Base-by-base conservation (phyloP, 495 filamentous ascomycete genomes). In the Melanomma pulvis-pyrius region DNA sequence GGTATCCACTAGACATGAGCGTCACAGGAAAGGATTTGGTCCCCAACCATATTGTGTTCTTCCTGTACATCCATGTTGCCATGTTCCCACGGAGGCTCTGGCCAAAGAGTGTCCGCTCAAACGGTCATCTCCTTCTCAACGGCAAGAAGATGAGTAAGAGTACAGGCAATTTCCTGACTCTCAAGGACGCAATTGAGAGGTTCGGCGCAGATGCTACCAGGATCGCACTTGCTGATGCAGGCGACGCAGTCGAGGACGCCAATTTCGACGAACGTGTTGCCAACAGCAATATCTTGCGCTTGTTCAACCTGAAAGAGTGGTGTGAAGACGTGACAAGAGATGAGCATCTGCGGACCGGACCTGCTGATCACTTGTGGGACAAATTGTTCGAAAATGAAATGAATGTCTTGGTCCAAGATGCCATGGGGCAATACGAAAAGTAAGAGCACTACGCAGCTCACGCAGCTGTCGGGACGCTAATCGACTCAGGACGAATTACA, bases 111-210 rank as follows among this genome's bases (percentile, higher is more conserved):
- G 80, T 98, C 58, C 87, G 94, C 58, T 87, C 87, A 44, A 98
- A 98, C 74, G 94, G 94, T 8, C 93, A 97, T 79, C 83, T 97
- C 63, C 85, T 96, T 73, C 83, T 98, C 50, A 98, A 98, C 73
- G 93, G 92, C 36, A 91, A 96, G 68, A 98, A 97, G 82, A 97
- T 98, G 94, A 88, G 85, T 77, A 98, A 98, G 80, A 89, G 85
- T 61, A 96, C 92, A 5, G 92, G 94, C 71, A 97, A 97, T 78
- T 98, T 98, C 81, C 83, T 98, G 72, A 98, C 94, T 21, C 81
- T 98, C 28, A 85, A 88, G 67, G 90, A 96, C 56, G 85, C 91
- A 4, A 86, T 93, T 19, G 85, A 88, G 69, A 98, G 98, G 76
- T 98, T 92, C 75, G 94, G 94, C 69, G 92, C 94, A 11, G 93